These are phyloP conservation scores for Leptographium radiaticola DNA, from an alignment of 2,329 filamentous ascomycete species.

Conservation along the genomic window DNA sequence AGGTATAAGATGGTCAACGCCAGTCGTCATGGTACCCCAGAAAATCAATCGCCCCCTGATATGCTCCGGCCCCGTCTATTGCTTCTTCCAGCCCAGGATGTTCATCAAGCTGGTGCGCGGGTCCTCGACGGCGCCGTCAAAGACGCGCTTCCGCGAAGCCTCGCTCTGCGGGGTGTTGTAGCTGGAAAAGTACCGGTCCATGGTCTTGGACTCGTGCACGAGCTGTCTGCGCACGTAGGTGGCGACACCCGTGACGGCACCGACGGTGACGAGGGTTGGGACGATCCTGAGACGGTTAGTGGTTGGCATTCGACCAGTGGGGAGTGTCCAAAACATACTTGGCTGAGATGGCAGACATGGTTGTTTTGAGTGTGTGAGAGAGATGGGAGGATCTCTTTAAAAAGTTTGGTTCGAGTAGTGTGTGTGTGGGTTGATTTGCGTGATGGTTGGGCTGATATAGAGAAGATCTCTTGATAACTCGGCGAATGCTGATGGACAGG, in stretches of 20 bases:
- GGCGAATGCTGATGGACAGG: neutral
- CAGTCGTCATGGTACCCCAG: neutral
- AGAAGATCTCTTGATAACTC: neutral
- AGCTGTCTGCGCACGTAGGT: slow-evolving; percentile 22
- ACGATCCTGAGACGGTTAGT: slow-evolving; percentile 8
- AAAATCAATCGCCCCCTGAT: neutral
- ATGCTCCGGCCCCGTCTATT: neutral
- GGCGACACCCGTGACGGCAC: slow-evolving; percentile 15
- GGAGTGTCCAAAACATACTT: neutral
- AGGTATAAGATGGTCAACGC: neutral
- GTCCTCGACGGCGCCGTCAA: slow-evolving; percentile 19
- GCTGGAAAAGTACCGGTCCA: slow-evolving; percentile 23
- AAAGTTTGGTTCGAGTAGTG: neutral
- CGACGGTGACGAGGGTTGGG: slow-evolving; percentile 8
- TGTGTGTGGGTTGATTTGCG: neutral
- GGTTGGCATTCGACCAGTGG: neutral
- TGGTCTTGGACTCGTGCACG: slow-evolving; percentile 18
- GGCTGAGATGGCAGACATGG: neutral
- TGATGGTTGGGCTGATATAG: neutral
- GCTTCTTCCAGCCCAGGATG: slow-evolving; percentile 17
- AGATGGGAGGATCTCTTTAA: neutral
- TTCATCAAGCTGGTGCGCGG: slow-evolving; percentile 23
- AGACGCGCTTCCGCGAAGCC: slow-evolving; percentile 19
- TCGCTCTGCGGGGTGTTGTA: slow-evolving; percentile 26
- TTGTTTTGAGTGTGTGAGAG: neutral